These are phyloP conservation scores for Botrytis fabae DNA, from an alignment of 2,329 filamentous ascomycete species.

Conservation along the genomic window DNA sequence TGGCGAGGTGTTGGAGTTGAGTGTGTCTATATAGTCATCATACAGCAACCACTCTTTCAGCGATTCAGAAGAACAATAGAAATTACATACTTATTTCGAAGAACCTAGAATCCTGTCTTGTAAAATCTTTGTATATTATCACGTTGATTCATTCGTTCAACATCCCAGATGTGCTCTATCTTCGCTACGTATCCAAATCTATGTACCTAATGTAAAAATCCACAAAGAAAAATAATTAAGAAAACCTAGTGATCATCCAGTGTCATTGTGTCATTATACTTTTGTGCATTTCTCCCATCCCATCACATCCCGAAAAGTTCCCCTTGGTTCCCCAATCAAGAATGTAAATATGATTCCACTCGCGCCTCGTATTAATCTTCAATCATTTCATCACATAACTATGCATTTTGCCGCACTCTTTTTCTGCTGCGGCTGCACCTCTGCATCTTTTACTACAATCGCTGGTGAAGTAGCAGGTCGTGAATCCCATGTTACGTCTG, in stretches of 20 bases:
- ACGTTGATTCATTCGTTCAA: not conserved
- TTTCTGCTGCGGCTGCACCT: not conserved
- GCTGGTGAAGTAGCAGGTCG: constrained; percentile 18
- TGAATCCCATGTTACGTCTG: constrained; percentile 45
- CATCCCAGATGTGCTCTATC: not conserved
- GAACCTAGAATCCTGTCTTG: not conserved
- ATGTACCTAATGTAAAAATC: not conserved
- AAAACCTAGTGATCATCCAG: not conserved
- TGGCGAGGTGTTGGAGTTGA: not conserved
- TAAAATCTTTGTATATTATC: not conserved
- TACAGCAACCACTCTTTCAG: not conserved
- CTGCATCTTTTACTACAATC: constrained; percentile 18
- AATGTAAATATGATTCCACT: not conserved
- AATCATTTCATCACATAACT: not conserved
- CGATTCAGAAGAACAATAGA: not conserved
- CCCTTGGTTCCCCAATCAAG: not conserved
- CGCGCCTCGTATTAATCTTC: not conserved
- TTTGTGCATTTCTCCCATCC: not conserved
- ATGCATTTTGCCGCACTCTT: constrained; percentile 6
- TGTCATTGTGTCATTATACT: not conserved
- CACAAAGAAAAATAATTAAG: not conserved
- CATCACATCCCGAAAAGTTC: not conserved
- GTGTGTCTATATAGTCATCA: not conserved
- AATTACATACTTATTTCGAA: not conserved
- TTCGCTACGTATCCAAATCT: not conserved